Conservation (phyloP, 2,329 filamentous ascomycete genomes). For the Penicillium sp. region DNA sequence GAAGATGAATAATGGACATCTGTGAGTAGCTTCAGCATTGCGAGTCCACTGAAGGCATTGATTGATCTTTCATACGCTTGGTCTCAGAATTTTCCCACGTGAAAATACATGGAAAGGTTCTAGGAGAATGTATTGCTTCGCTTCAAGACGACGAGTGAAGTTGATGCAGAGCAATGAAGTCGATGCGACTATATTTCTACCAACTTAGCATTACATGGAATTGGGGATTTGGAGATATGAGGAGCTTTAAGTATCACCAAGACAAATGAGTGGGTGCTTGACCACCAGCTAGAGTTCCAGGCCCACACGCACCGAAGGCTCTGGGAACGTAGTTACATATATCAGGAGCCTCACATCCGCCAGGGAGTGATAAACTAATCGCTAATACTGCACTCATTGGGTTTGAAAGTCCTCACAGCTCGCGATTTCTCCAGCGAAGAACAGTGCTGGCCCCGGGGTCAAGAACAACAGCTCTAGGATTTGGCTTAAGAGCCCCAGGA, state of each 20-base stretch:
- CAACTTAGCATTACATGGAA: neutral
- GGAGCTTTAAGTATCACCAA: neutral
- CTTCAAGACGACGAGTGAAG: too few species aligned
- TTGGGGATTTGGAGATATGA: neutral
- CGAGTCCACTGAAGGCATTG: neutral
- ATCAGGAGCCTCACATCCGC: neutral
- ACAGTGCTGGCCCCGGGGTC: too few species aligned
- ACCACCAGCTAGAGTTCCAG: neutral
- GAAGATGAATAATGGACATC: too few species aligned
- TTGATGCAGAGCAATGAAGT: neutral
- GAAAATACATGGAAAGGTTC: too few species aligned
- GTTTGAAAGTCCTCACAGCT: neutral
- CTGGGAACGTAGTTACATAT: neutral
- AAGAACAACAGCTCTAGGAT: too few species aligned
- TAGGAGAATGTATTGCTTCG: too few species aligned
- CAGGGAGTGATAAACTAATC: neutral
- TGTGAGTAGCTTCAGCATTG: too few species aligned
- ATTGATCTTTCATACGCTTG: slow-evolving; percentile 1
- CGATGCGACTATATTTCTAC: neutral
- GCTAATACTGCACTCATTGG: neutral
- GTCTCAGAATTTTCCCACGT: neutral
- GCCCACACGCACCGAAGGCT: neutral
- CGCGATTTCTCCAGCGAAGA: neutral
- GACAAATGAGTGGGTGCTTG: neutral
- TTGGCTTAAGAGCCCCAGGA: too few species aligned